phyloP scores from a whole-genome alignment of 345 rosid genomes.

The Brassica carinata region DNA sequence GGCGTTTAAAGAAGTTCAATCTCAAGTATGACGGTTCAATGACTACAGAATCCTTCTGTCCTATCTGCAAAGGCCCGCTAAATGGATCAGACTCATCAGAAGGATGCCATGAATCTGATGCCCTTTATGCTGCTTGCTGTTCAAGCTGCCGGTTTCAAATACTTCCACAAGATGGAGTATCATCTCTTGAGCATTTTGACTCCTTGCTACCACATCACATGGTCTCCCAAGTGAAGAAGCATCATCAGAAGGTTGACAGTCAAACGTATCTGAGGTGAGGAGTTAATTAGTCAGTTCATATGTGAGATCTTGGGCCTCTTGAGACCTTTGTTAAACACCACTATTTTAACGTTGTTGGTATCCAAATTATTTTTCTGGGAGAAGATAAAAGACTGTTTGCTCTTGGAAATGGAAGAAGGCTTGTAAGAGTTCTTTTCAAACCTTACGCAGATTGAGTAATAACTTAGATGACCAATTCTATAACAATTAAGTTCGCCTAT shows the following conservation, averaged over 20 bases:
- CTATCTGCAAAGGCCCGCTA: conserved; percentile 74
- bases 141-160: conserved; percentile 90
- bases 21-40: conserved; percentile 59
- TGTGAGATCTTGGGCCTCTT: not conserved
- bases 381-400: conserved; percentile 75
- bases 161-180: conserved; percentile 59
- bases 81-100: conserved; percentile 45
- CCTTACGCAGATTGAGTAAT: too few relatives aligned
- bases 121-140: conserved; percentile 60
- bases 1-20: conserved; percentile 77
- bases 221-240: conserved; percentile 46
- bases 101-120: conserved; percentile 29
- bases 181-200: conserved; percentile 56
- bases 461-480: too few relatives aligned
- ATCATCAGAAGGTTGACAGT: conserved; percentile 28
- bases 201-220: conserved; percentile 59
- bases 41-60: conserved; percentile 78
- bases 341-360: not conserved
- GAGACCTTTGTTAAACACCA: not conserved
- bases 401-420: conserved; percentile 43
- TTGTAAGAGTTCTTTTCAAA: too few relatives aligned
- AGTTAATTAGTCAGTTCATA: not conserved
- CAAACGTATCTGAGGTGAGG: conserved; percentile 62
- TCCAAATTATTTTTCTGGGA: conserved; percentile 44
- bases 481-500: too few relatives aligned